Evolutionary conservation across 73 alveolate species (phyloP).

Genomic region (Breviolum minutum): DNA sequence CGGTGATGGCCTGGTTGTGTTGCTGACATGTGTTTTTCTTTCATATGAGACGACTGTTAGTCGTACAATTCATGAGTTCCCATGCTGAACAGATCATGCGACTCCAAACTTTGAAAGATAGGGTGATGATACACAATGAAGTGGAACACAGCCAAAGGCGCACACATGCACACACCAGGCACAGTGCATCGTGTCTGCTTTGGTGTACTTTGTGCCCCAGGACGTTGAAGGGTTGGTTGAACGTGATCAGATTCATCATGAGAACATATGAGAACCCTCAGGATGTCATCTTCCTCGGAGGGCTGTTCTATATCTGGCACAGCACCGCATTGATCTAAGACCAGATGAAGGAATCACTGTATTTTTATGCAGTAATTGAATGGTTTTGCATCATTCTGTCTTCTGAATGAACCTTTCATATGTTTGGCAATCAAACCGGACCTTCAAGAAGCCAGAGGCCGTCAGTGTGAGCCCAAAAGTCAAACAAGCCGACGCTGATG

Average conservation of each 20-base stretch:
- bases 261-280: no score
- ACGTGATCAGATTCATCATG: background rate
- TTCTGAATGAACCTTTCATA: no score
- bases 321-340: conserved; percentile 8
- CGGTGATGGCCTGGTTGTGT: conserved; percentile 30
- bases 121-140: background rate
- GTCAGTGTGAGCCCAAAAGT: background rate
- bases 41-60: no score
- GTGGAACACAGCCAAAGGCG: background rate
- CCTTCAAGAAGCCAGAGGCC: background rate
- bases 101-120: background rate
- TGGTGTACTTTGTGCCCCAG: conserved; percentile 65
- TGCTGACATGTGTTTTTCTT: background rate
- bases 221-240: background rate
- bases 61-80: no score
- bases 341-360: background rate
- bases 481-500: conserved; percentile 11
- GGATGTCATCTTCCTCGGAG: conserved; percentile 40
- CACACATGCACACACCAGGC: background rate
- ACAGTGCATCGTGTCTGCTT: conserved; percentile 51
- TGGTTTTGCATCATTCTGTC: no score
- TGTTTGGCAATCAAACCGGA: no score
- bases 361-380: background rate
- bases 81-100: no score
- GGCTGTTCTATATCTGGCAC: conserved; percentile 33